These are phyloP conservation scores for Berkeleyomyces rouxiae DNA, from an alignment of 2,329 filamentous ascomycete species.

Conservation along the genomic window DNA sequence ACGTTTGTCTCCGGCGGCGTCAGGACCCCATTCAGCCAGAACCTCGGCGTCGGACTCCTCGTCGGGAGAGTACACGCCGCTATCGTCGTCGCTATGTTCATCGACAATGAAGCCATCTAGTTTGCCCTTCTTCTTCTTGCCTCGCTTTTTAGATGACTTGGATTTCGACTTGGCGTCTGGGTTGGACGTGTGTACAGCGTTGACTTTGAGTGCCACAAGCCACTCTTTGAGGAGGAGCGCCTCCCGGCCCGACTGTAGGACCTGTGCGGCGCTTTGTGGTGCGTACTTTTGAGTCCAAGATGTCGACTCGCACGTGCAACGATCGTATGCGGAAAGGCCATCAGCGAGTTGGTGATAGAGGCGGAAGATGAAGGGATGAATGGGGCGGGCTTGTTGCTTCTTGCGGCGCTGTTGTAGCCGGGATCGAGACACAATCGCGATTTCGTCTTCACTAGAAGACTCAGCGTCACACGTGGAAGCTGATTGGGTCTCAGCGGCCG, in stretches of 20 bases:
- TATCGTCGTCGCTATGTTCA: constrained; percentile 38
- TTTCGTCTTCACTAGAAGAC: constrained; percentile 23
- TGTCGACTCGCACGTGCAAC: constrained; percentile 52
- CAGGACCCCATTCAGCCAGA: constrained; percentile 6
- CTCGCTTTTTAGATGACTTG: constrained; percentile 27
- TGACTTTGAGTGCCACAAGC: constrained; percentile 60
- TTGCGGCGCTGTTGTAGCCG: background rate
- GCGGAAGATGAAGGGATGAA: constrained; percentile 41
- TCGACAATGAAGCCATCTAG: constrained; percentile 71
- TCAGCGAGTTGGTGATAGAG: constrained; percentile 44
- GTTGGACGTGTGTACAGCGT: constrained; percentile 51
- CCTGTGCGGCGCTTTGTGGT: constrained; percentile 48
- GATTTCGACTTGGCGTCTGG: constrained; percentile 18
- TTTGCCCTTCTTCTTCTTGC: constrained; percentile 43
- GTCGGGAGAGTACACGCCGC: background rate
- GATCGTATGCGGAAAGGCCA: constrained; percentile 64
- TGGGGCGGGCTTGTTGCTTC: background rate
- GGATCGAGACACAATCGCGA: constrained; percentile 13
- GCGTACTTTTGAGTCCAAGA: constrained; percentile 78
- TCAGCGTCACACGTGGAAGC: background rate
- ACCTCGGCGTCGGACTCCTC: constrained; percentile 36
- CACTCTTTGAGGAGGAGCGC: constrained; percentile 59
- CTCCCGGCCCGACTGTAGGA: constrained; percentile 61
- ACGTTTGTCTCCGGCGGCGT: background rate
- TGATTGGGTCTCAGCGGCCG: background rate